Evolutionary conservation across 805 yeast genomes (phyloP), one percentile per base, ranked within the genome.

Genomic region (Diddensiella caesifluorescens): DNA sequence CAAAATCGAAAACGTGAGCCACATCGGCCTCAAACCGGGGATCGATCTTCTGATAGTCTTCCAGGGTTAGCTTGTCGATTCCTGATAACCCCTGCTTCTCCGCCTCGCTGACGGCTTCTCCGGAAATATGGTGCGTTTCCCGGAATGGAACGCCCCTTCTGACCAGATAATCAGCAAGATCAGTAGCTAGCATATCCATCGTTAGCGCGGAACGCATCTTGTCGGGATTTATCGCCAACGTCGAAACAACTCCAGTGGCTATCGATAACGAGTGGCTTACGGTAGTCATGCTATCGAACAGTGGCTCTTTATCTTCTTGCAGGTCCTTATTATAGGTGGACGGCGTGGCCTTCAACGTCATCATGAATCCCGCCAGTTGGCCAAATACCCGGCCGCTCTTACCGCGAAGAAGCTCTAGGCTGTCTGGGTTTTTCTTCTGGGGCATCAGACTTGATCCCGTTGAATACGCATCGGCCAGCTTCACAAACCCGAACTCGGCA

Each of bases 241-340:
- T 92, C 2, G 97, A 87, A 35, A 92, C 72, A 4, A 92, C 97
- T 51, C 99, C 99, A 1, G 97, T 89, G 23, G 97, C 95, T 59
- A 92, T 92, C 51, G 85, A 72, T 35, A 89, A 75, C 1, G 97
- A 92, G 67, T 92, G 97, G 55, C 87, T 95, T 19, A 90, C 94
- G 1, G 98, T 90, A 38, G 77, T 70, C 62, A 92, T 67, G 52
- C 84, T 78, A 66, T 92, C 99, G 57, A 92, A 92, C 49, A 92
- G 70, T n/a, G 99, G 96, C 66, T 92, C 99, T 65, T 92, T 92
- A 65, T 92, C 99, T 66, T 92, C 99, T 70, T 92, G 99, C 82
- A 92, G 81, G 64, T 92, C 99, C 69, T 92, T 92, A 70, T 92
- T 88, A 66, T 92, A 92, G 16, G 97, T 86, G 9, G 97, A 89